Evolutionary conservation across 495 filamentous ascomycete species (phyloP).

Genomic region (Penicillium chermesinum): DNA sequence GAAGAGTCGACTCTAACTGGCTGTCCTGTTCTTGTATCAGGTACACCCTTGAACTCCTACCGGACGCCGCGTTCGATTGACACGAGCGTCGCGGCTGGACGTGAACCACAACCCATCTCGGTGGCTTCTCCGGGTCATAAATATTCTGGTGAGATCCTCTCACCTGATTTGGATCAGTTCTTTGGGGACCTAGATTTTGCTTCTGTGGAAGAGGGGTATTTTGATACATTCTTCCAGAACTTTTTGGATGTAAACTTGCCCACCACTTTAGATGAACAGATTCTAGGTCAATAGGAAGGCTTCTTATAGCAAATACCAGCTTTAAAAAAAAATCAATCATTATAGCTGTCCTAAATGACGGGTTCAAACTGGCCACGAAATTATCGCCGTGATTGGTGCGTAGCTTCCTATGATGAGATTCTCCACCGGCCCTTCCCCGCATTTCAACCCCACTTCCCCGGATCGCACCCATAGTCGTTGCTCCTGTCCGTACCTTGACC

Average conservation of each 20-base stretch:
- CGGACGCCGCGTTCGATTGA: no score
- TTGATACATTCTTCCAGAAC: conserved; percentile 18
- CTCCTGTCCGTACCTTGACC: not conserved
- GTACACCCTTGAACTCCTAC: no score
- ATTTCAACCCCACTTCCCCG: conserved; percentile 12
- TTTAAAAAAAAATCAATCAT: not conserved
- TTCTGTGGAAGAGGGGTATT: conserved; percentile 3
- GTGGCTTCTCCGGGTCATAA: conserved; percentile 1
- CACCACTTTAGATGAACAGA: conserved; percentile 9
- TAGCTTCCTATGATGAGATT: not conserved
- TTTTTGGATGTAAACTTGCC: conserved; percentile 22
- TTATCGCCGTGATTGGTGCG: not conserved
- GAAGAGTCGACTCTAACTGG: no score
- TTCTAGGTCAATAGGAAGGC: not conserved
- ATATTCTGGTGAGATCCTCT: not conserved
- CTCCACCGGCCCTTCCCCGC: conserved; percentile 8
- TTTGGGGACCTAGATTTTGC: conserved; percentile 1
- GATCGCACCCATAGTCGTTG: conserved; percentile 3
- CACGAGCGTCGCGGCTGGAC: no score
- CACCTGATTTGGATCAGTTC: conserved; percentile 7
- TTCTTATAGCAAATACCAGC: not conserved
- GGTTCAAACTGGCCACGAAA: not conserved
- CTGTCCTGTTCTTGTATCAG: no score
- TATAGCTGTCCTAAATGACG: not conserved
- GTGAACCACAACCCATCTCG: no score